Evolutionary conservation across 2,329 filamentous ascomycete genomes (phyloP), one percentile per base, ranked within the genome.

Genomic region (Fusarium fujikuroi): DNA sequence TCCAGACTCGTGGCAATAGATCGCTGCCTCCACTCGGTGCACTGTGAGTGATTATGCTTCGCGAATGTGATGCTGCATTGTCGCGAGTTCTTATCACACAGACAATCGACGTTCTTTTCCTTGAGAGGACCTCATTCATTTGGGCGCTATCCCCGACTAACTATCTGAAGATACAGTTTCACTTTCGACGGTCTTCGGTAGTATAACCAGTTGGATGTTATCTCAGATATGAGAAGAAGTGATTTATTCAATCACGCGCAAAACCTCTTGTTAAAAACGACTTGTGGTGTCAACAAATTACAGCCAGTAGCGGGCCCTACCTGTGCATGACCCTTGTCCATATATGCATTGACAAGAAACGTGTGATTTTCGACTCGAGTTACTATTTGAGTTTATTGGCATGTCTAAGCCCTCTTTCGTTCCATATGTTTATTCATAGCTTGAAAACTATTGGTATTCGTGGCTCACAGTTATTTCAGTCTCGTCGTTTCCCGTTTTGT

Each of bases 51-150:
- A 50, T 42, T 64, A 30, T 53, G 21, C 54, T 57, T 57, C 47
- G 36, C 39, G 30, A 49, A 52, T 50, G 49, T 57, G 37, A 56
- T 65, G 60, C 53, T 69, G 63, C 62, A 46, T 54, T 60, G 63
- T 70, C 67, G 59, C 63, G 59, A 74, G 61, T 62, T 32, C 37
- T 54, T 63, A 72, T 74, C 75, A 65, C 75, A 71, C 61, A 70
- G 34, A 25, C 32, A 28, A 44, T 34, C 52, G n/a, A 37, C 46
- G 32, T 40, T 58, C 32, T 54, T 58, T 57, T 75, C 62, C 32
- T 39, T 63, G 46, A 64, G 56, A 39, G 23, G 44, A 40, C 49
- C n/a, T 63, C 47, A 43, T 60, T 59, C 42, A 53, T 60, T 25
- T 42, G 30, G 23, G 32, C 32, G 30, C 57, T 57, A 16, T 46